Percentiles rank a stretch among this genome's conserved stretches.
These are phyloP conservation scores for Curvularia hawaiiensis DNA, from an alignment of 2,329 filamentous ascomycete genomes.

Conservation along the genomic window DNA sequence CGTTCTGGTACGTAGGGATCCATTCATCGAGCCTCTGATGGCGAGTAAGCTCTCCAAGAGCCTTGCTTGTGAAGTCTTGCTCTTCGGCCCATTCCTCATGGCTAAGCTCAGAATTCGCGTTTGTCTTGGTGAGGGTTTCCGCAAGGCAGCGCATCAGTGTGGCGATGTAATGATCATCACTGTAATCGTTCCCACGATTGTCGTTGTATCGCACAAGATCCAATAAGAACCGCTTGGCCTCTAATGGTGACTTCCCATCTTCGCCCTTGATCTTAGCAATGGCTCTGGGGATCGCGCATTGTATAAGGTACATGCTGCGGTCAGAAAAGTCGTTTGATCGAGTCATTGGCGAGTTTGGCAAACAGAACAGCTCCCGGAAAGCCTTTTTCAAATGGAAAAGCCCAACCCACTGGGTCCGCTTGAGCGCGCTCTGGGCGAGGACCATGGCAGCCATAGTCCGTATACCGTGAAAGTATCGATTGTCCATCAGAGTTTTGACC, in stretches of 20 bases:
- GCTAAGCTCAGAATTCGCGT: slow-evolving; percentile 48
- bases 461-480: slow-evolving; percentile 91
- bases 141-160: slow-evolving; percentile 72
- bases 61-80: slow-evolving; percentile 60
- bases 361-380: slow-evolving; percentile 88
- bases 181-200: slow-evolving; percentile 86
- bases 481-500: slow-evolving; percentile 86
- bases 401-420: slow-evolving; percentile 71
- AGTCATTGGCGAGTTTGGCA: slow-evolving; percentile 76
- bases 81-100: slow-evolving; percentile 57
- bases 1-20: slow-evolving; percentile 68
- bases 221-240: slow-evolving; percentile 81
- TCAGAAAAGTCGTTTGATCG: slow-evolving; percentile 91
- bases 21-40: slow-evolving; percentile 70
- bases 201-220: slow-evolving; percentile 94
- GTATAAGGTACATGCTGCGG: slow-evolving; percentile 81
- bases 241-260: slow-evolving; percentile 76
- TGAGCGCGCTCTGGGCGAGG: slow-evolving; percentile 72
- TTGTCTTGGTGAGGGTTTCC: slow-evolving; percentile 54
- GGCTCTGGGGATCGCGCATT: slow-evolving; percentile 80
- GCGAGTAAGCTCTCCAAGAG: slow-evolving; percentile 65
- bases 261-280: slow-evolving; percentile 78
- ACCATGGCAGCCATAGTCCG: slow-evolving; percentile 82
- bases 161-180: slow-evolving; percentile 88
- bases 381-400: slow-evolving; percentile 82